Conservation (phyloP, 2,329 filamentous ascomycete genomes). For the Trichoderma gracile region DNA sequence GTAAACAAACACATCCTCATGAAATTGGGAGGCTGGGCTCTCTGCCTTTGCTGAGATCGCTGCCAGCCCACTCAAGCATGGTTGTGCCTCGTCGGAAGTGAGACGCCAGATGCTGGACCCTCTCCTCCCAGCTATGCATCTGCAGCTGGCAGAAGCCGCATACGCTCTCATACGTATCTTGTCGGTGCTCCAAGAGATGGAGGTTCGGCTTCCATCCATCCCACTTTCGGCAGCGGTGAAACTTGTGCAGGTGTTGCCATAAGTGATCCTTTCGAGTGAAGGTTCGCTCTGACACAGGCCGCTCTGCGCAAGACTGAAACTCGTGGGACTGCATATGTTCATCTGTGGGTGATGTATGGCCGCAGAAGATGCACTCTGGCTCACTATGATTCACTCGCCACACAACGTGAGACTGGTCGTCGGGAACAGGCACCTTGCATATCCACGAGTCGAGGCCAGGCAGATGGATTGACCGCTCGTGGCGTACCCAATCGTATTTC, state of each 20-base stretch:
- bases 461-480: slow-evolving; percentile 53
- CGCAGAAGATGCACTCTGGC: slow-evolving; percentile 45
- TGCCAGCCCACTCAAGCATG: slow-evolving; percentile 46
- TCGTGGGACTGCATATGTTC: slow-evolving; percentile 44
- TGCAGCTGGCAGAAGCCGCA: slow-evolving; percentile 45
- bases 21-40: neutral
- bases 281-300: slow-evolving; percentile 43
- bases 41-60: slow-evolving; percentile 45
- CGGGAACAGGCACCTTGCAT: slow-evolving; percentile 46
- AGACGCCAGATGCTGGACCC: slow-evolving; percentile 44
- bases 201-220: slow-evolving; percentile 51
- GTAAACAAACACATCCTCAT: neutral
- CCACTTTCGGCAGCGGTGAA: slow-evolving; percentile 48
- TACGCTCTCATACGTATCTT: slow-evolving; percentile 28
- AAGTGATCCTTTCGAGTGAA: slow-evolving; percentile 47
- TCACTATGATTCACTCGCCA: slow-evolving; percentile 51
- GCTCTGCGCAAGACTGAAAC: slow-evolving; percentile 53
- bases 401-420: slow-evolving; percentile 45
- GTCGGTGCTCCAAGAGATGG: slow-evolving; percentile 36
- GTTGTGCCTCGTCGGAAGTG: slow-evolving; percentile 46
- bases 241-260: slow-evolving; percentile 46
- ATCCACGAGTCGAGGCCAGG: slow-evolving; percentile 48
- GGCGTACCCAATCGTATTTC: slow-evolving; percentile 47
- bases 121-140: slow-evolving; percentile 41
- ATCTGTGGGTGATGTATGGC: slow-evolving; percentile 37